A percentile compares a stretch with the other conserved stretches of the same genome.
phyloP scores from a whole-genome alignment of 345 rosid species.

The Fremontodendron californicum region DNA sequence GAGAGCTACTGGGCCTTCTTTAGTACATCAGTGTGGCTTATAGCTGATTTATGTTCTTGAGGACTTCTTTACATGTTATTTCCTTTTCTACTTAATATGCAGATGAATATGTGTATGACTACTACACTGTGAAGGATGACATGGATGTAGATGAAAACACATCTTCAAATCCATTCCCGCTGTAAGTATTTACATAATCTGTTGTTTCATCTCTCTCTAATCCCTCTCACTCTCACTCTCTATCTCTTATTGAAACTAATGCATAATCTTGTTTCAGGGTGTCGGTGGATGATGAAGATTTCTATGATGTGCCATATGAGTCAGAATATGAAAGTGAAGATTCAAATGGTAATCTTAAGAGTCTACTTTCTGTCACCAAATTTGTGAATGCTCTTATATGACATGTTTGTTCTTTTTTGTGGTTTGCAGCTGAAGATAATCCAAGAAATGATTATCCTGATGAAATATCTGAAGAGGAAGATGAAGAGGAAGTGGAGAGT shows the following conservation, averaged over 20 bases:
- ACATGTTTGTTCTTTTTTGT: conserved; percentile 3
- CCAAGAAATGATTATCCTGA: conserved; percentile 81
- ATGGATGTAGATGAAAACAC: conserved; percentile 33
- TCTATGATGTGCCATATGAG: conserved; percentile 63
- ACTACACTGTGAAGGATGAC: conserved; percentile 53
- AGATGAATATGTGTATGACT: conserved; percentile 77
- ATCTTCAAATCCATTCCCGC: conserved; percentile 41
- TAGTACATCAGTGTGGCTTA: neutral
- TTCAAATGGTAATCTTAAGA: conserved; percentile 65
- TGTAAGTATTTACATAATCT: conserved; percentile 41
- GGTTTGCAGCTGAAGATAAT: conserved; percentile 65
- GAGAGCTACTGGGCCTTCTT: neutral
- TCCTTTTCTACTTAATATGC: conserved; percentile 1
- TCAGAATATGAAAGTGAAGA: conserved; percentile 79
- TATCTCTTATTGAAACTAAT: neutral
- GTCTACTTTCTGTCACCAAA: neutral
- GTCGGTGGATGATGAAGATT: conserved; percentile 75
- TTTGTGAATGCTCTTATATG: neutral
- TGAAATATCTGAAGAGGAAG: conserved; percentile 51
- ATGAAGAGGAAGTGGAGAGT: conserved; percentile 21
- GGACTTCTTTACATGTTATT: too few relatives aligned
- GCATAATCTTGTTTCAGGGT: conserved; percentile 43
- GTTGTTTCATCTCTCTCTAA: neutral
- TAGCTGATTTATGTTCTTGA: too few relatives aligned
- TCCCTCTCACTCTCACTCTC: too few relatives aligned